phyloP scores from a whole-genome alignment of 208 protist genomes.

The Acanthamoeba triangularis region DNA sequence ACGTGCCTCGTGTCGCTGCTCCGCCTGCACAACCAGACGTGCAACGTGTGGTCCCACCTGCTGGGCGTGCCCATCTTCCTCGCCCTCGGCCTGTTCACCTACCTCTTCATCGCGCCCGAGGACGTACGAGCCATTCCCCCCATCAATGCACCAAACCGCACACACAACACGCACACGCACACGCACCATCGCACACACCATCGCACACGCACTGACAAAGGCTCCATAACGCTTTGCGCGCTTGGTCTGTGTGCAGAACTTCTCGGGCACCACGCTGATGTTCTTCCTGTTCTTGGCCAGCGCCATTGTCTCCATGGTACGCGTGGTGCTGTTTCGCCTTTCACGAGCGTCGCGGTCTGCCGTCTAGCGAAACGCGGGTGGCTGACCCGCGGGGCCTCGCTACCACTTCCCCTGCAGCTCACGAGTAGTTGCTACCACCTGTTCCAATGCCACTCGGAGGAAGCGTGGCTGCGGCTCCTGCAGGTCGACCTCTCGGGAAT shows the following conservation, averaged over 20 bases:
- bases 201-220: too few relatives aligned
- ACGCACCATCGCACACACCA: too few relatives aligned
- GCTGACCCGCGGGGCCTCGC: too few relatives aligned
- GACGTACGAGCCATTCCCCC: too few relatives aligned
- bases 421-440: constrained; percentile 47
- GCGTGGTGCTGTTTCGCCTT: not conserved
- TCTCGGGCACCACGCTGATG: not conserved
- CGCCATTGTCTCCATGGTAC: constrained; percentile 22
- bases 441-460: constrained; percentile 37
- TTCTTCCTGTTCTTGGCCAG: constrained; percentile 19
- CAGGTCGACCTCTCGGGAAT: not conserved
- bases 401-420: not conserved
- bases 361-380: too few relatives aligned
- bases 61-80: constrained; percentile 14
- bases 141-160: too few relatives aligned
- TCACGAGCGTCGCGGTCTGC: too few relatives aligned
- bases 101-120: not conserved
- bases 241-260: not conserved
- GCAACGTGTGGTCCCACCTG: constrained; percentile 45
- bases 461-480: not conserved
- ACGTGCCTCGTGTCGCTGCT: constrained; percentile 26
- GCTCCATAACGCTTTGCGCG: too few relatives aligned
- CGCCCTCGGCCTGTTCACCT: not conserved
- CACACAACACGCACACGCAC: too few relatives aligned
- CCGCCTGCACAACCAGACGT: not conserved